Percentiles rank a stretch among this genome's conserved stretches.
Evolutionary conservation across 2,329 filamentous ascomycete species (phyloP).

Genomic region (Neofusicoccum cordaticola): DNA sequence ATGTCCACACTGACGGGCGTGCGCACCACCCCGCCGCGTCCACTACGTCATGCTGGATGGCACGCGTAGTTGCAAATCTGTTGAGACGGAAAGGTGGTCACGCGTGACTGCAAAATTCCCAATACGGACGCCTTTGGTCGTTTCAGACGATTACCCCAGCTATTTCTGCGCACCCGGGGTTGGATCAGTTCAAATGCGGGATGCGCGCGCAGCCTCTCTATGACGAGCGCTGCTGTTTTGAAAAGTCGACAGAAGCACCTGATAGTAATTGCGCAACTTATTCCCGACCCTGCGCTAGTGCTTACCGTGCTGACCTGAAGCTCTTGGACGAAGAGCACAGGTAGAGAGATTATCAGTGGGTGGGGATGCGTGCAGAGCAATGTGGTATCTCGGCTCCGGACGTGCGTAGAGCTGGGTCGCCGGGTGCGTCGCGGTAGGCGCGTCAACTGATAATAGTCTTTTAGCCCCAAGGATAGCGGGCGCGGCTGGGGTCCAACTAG

Average conservation of each 20-base stretch:
- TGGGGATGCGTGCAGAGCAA: neutral
- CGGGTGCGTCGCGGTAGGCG: neutral
- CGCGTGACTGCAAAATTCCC: neutral
- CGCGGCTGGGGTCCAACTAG: neutral
- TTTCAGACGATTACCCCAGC: neutral
- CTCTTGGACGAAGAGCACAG: neutral
- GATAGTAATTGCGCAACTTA: neutral
- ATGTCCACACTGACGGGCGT: neutral
- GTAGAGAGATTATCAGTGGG: neutral
- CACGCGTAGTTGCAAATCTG: neutral
- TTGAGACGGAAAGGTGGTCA: neutral
- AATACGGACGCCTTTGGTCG: neutral
- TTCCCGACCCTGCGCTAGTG: conserved; percentile 3
- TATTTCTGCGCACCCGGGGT: neutral
- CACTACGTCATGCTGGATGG: neutral
- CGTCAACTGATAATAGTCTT: too few species aligned
- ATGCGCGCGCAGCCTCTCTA: neutral
- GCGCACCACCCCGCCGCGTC: neutral
- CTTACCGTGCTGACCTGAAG: neutral
- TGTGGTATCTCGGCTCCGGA: neutral
- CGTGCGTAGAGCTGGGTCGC: neutral
- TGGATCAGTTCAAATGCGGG: neutral
- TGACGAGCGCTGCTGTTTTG: neutral
- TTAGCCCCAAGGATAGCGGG: too few species aligned
- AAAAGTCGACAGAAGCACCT: neutral